Evolutionary conservation across 2,329 filamentous ascomycete genomes (phyloP).

Genomic region (Phaeophleospora eucalypticola): DNA sequence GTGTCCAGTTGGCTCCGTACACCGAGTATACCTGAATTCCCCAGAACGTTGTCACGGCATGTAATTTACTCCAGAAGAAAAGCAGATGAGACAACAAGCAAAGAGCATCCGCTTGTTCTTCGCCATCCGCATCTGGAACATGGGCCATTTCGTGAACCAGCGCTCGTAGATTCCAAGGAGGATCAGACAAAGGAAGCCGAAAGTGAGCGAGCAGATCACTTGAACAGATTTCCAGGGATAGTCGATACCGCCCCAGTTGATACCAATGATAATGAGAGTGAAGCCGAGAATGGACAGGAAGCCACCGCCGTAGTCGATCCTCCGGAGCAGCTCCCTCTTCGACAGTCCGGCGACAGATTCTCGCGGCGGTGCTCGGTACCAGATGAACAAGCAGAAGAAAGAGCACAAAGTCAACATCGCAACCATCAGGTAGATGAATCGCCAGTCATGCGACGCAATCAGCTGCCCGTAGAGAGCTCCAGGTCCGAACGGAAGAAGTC

Average conservation of each 20-base stretch:
- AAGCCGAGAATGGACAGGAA: conserved; percentile 48
- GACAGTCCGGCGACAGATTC: conserved; percentile 37
- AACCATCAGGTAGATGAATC: conserved; percentile 51
- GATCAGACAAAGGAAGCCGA: conserved; percentile 21
- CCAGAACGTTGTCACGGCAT: conserved; percentile 52
- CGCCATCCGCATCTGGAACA: conserved; percentile 26
- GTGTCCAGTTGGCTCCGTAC: conserved; percentile 42
- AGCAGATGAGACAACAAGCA: conserved; percentile 14
- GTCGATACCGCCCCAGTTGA: conserved; percentile 11
- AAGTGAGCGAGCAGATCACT: conserved; percentile 21
- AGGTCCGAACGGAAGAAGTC: conserved; percentile 58
- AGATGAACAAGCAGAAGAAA: conserved; percentile 47
- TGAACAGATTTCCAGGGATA: conserved; percentile 18
- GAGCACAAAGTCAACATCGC: conserved; percentile 50
- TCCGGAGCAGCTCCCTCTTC: conserved; percentile 38
- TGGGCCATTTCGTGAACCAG: conserved; percentile 23
- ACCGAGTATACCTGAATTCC: conserved; percentile 60
- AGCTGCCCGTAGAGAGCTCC: conserved; percentile 59
- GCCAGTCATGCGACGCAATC: conserved; percentile 48
- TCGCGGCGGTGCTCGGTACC: conserved; percentile 51
- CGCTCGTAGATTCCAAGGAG: conserved; percentile 23
- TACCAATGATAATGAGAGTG: conserved; percentile 46
- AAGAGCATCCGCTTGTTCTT: conserved; percentile 26
- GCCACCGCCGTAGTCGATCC: conserved; percentile 50
- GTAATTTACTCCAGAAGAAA: conserved; percentile 33